Evolutionary conservation across 768 basidiomycete species (phyloP).

Genomic region (Rhodotorula diobovata): DNA sequence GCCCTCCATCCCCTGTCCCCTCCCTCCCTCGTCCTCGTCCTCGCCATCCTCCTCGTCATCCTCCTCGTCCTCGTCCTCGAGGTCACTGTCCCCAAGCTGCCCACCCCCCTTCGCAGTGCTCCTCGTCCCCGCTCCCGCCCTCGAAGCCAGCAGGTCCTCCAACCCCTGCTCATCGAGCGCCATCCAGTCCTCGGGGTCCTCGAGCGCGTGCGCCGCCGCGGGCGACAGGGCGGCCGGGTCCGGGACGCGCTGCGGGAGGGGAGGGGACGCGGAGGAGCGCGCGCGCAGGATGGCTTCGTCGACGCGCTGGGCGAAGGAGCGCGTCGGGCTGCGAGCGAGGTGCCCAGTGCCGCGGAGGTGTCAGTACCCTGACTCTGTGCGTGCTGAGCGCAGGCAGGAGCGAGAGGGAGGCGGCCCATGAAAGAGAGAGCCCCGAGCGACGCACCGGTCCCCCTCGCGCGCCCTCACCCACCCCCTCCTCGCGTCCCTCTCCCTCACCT

Average conservation of each 20-base stretch:
- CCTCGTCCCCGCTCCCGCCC: too few species aligned
- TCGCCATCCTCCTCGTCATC: slow-evolving; percentile 54
- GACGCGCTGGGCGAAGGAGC: slow-evolving; percentile 70
- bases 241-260: slow-evolving; percentile 41
- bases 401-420: too few species aligned
- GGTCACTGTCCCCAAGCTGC: slow-evolving; percentile 48
- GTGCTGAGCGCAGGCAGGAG: too few species aligned
- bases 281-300: slow-evolving; percentile 58
- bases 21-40: slow-evolving; percentile 37
- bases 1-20: slow-evolving; percentile 31
- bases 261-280: neutral
- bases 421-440: slow-evolving; percentile 18
- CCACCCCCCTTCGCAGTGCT: neutral
- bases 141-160: slow-evolving; percentile 38
- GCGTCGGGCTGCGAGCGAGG: slow-evolving; percentile 58
- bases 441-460: slow-evolving; percentile 62
- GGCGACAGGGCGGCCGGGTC: neutral
- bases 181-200: slow-evolving; percentile 83
- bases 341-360: too few species aligned
- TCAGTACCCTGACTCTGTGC: too few species aligned
- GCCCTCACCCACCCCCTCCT: slow-evolving; percentile 60
- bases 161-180: slow-evolving; percentile 44
- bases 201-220: slow-evolving; percentile 43
- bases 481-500: slow-evolving; percentile 65
- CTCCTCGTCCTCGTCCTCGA: slow-evolving; percentile 41